Evolutionary conservation across 2,329 filamentous ascomycete species (phyloP).

Genomic region (Penicillium sp.): DNA sequence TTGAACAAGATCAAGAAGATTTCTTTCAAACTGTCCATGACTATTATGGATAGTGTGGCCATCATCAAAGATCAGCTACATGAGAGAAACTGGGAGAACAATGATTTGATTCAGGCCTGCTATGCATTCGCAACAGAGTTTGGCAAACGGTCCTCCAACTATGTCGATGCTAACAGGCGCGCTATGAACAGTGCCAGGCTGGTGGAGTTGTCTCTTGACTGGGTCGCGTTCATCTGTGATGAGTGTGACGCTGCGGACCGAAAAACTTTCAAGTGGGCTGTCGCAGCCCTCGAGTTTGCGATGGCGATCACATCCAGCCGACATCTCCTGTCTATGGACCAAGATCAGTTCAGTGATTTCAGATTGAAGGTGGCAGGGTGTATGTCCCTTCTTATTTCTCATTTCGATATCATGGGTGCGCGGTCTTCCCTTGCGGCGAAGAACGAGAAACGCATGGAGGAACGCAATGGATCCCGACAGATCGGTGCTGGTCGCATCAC

Average conservation of each 20-base stretch:
- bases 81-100: conserved; percentile 65
- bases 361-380: conserved; percentile 87
- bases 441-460: conserved; percentile 79
- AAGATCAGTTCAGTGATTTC: conserved; percentile 74
- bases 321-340: conserved; percentile 82
- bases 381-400: conserved; percentile 93
- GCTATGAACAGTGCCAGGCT: conserved; percentile 97
- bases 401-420: conserved; percentile 98
- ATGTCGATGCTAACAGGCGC: conserved; percentile 89
- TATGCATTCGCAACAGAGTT: conserved; percentile 99
- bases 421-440: conserved; percentile 87
- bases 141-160: conserved; percentile 82
- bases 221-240: conserved; percentile 96
- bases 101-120: conserved; percentile 93
- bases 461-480: conserved; percentile 64
- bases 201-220: conserved; percentile 85
- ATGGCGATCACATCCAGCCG: conserved; percentile 95
- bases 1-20: conserved; percentile 91
- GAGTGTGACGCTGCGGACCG: conserved; percentile 90
- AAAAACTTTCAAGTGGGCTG: conserved; percentile 95
- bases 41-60: conserved; percentile 97
- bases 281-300: conserved; percentile 86
- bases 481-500: conserved; percentile 65
- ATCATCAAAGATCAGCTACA: conserved; percentile 75
- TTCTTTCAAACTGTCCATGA: conserved; percentile 90